Evolutionary conservation across 1,284 basidiomycete genomes (phyloP).

Genomic region (Marasmius oreades): DNA sequence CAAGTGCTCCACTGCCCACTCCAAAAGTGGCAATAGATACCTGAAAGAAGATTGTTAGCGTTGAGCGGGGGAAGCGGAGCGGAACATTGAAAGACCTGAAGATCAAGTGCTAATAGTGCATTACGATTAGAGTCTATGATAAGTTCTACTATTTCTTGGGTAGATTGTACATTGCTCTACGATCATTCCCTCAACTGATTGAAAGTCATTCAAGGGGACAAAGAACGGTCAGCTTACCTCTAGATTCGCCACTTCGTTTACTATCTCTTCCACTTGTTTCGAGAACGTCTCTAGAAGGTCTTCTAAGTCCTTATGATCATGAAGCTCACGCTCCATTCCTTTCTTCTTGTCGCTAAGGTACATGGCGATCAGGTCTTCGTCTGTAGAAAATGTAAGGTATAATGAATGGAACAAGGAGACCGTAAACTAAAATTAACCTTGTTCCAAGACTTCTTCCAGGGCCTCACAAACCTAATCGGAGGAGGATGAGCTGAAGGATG

Average conservation of each 20-base stretch:
- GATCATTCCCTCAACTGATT: conserved; percentile 1
- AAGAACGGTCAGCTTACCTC: conserved; percentile 48
- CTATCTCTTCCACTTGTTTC: conserved; percentile 95
- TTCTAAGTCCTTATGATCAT: conserved; percentile 93
- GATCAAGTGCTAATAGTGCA: conserved; percentile 85
- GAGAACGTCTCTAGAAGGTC: conserved; percentile 90
- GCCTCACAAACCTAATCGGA: conserved; percentile 75
- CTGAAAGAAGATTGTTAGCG: conserved; percentile 29
- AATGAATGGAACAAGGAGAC: background rate
- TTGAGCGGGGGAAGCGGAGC: conserved; percentile 5
- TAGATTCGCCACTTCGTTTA: conserved; percentile 87
- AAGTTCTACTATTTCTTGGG: conserved; percentile 96
- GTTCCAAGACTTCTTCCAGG: conserved; percentile 85
- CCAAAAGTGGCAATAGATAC: conserved; percentile 95
- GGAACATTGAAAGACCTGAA: conserved; percentile 56
- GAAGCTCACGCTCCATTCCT: conserved; percentile 47
- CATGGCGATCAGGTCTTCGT: conserved; percentile 92
- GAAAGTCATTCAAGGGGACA: background rate
- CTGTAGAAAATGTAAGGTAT: conserved; percentile 36
- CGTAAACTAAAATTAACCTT: conserved; percentile 51
- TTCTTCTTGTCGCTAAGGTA: conserved; percentile 83
- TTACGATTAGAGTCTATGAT: conserved; percentile 97
- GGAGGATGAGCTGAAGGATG: conserved; percentile 7
- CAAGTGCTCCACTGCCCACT: conserved; percentile 86
- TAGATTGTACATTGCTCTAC: conserved; percentile 89